Evolutionary conservation across 495 filamentous ascomycete species (phyloP).

Genomic region (Durotheca rogersii): DNA sequence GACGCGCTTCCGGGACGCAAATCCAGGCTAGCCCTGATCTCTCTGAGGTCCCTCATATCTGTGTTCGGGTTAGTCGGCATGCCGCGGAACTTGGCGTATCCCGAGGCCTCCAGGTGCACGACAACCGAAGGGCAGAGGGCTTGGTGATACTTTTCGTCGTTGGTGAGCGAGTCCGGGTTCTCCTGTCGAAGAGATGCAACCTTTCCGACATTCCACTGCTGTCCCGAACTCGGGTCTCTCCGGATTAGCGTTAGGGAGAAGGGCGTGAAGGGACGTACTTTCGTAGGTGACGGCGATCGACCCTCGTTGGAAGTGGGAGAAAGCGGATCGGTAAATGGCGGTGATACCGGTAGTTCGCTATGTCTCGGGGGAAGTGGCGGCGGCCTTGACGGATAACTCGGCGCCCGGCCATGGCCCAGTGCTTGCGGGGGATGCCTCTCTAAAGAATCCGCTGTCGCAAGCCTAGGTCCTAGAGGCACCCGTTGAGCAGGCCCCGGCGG

Average conservation of each 20-base stretch:
- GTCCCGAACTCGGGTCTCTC: slow-evolving; percentile 73
- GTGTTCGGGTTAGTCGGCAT: slow-evolving; percentile 40
- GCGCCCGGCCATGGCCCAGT: slow-evolving; percentile 15
- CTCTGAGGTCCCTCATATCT: too few species aligned
- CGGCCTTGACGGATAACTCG: slow-evolving; percentile 5
- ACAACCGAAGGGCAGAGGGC: slow-evolving; percentile 42
- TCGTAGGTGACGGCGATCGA: slow-evolving; percentile 23
- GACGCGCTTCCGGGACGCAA: slow-evolving; percentile 33
- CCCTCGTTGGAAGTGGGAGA: neutral
- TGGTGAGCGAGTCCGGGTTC: slow-evolving; percentile 62
- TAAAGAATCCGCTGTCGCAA: slow-evolving; percentile 2
- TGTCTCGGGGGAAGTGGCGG: slow-evolving; percentile 21
- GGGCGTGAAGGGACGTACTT: slow-evolving; percentile 29
- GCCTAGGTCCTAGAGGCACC: slow-evolving; percentile 25
- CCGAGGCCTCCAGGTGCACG: slow-evolving; percentile 48
- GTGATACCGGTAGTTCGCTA: neutral
- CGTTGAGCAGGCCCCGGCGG: slow-evolving; percentile 11
- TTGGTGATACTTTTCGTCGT: slow-evolving; percentile 47
- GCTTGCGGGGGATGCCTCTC: slow-evolving; percentile 15
- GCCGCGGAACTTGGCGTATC: slow-evolving; percentile 51
- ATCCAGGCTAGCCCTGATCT: slow-evolving; percentile 35
- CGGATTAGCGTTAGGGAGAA: slow-evolving; percentile 84
- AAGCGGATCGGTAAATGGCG: slow-evolving; percentile 1
- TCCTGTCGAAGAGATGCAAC: slow-evolving; percentile 56
- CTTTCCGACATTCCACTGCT: slow-evolving; percentile 87